Conservation (phyloP, 306 rosid species). For the Trichosanthes cucumerina region DNA sequence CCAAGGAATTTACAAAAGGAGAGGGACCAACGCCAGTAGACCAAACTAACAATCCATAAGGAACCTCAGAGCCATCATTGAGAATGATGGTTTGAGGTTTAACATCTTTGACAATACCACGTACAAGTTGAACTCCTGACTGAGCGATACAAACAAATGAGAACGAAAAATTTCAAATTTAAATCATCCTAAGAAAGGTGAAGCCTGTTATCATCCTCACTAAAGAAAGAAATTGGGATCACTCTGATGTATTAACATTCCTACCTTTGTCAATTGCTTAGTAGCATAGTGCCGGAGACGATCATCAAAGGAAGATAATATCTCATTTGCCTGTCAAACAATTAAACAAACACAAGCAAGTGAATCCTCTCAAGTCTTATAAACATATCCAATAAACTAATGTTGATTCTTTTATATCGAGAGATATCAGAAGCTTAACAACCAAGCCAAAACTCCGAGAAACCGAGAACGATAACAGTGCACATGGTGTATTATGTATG, state of each 20-base stretch:
- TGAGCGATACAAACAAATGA: conserved; percentile 33
- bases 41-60: conserved; percentile 92
- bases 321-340: conserved; percentile 68
- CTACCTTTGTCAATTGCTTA: conserved; percentile 78
- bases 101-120: conserved; percentile 85
- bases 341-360: conserved; percentile 1
- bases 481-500: not conserved
- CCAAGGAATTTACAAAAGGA: conserved; percentile 38
- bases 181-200: not conserved
- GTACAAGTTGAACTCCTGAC: conserved; percentile 96
- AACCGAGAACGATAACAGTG: not conserved
- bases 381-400: not conserved
- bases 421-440: not conserved
- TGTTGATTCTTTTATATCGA: not conserved
- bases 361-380: not conserved
- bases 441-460: not conserved
- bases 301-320: conserved; percentile 84
- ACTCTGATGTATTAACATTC: not conserved
- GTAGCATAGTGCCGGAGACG: conserved; percentile 78
- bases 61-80: conserved; percentile 86
- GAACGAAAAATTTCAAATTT: not conserved
- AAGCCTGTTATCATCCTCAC: not conserved
- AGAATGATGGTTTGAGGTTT: conserved; percentile 58
- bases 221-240: not conserved
- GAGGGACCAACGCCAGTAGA: conserved; percentile 99